Conservation (phyloP, 306 rosid genomes). For the Glycine tomentella region DNA sequence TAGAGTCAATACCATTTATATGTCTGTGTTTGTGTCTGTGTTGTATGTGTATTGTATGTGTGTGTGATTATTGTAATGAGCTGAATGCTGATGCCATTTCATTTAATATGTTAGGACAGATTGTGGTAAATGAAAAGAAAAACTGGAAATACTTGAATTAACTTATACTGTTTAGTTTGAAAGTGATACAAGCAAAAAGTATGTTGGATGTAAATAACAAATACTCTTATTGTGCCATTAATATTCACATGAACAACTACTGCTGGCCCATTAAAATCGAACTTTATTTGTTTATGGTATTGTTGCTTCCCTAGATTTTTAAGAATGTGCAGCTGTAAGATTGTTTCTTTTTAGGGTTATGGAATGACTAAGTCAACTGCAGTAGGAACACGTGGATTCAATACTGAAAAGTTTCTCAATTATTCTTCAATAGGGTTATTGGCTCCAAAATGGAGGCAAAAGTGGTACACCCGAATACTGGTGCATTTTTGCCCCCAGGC, state of each 20-base stretch:
- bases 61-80: constrained; percentile 11
- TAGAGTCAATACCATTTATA: not conserved
- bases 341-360: constrained; percentile 71
- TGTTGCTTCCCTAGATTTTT: constrained; percentile 36
- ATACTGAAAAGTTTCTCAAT: constrained; percentile 61
- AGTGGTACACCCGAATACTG: constrained; percentile 72
- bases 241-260: constrained; percentile 14
- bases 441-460: constrained; percentile 89
- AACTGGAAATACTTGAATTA: not conserved
- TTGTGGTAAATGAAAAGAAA: constrained; percentile 20
- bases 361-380: constrained; percentile 95
- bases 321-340: constrained; percentile 23
- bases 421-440: constrained; percentile 79
- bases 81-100: constrained; percentile 29
- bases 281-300: constrained; percentile 29
- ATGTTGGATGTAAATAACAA: constrained; percentile 9
- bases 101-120: constrained; percentile 1
- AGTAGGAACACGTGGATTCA: constrained; percentile 85
- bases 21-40: not conserved
- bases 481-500: constrained; percentile 74
- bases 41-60: too few species aligned
- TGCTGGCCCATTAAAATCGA: constrained; percentile 31
- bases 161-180: not conserved
- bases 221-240: constrained; percentile 22
- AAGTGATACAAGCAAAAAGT: not conserved